Base-by-base conservation (phyloP, 768 basidiomycete genomes). In the Amanita phalloides region DNA sequence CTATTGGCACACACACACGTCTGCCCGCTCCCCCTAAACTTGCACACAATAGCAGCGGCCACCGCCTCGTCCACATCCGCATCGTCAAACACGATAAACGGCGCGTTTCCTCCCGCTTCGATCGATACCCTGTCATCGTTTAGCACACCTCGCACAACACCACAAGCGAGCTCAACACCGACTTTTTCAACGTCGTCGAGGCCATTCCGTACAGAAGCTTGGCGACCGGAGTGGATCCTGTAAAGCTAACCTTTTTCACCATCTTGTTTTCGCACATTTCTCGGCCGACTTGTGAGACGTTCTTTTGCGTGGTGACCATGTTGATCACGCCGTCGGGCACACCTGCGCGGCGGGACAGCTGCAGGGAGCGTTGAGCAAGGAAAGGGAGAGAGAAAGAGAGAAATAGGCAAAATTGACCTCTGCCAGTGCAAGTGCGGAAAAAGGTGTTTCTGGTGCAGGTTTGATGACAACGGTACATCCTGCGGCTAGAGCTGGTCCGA, bases 401-500 rank as follows among this genome's bases (percentile, higher is more conserved):
- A 30, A 30, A 30, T 30, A 20, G n/a, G 20, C 32, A 11, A 11
- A 32, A 32, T 30, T 36, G 60, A 89, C 90, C 73, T 96, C 94
- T n/a, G 82, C 84, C 20, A 97, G 73, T 4, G 95, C 96, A 9
- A 98, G 77, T 7, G 84, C 81, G 28, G 90, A 91, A 69, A 90
- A 96, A 1, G 96, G 96, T 0, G 96, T 91, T 67, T 99, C 96
- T 0, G 91, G 79, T 0, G 96, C 85, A 1, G 94, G 94, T 60
- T 98, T 98, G 65, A 97, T 83, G 44, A 99, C 93, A 0, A 84
- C 77, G 0, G 95, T 96, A 64, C 95, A 97, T n/a, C 96, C 96
- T 13, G 92, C 92, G 1, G 94, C 95, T 13, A 98, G 77, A 21
- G 90, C 91, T 26, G 90, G 81, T 25, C 81, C 90, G 13, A 92